These are phyloP conservation scores for Mucor irregularis DNA, from an alignment of 371 early-diverging fungal genomes.

Conservation along the genomic window DNA sequence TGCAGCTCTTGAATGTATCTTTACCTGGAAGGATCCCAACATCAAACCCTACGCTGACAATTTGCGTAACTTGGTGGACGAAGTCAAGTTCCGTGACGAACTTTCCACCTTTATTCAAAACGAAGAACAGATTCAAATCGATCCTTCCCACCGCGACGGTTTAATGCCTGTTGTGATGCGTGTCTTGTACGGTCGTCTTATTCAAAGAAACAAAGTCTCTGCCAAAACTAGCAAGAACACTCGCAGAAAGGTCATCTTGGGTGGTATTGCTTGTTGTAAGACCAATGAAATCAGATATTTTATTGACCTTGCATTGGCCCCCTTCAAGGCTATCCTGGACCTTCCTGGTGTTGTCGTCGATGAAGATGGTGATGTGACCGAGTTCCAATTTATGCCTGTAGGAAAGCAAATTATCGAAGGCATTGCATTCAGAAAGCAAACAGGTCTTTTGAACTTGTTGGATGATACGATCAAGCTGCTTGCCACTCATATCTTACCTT, in stretches of 20 bases:
- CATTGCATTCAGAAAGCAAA: constrained; percentile 67
- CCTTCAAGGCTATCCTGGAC: constrained; percentile 58
- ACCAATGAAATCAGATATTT: constrained; percentile 70
- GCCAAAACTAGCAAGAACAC: constrained; percentile 54
- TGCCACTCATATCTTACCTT: constrained; percentile 67
- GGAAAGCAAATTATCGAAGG: constrained; percentile 27
- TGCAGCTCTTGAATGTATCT: constrained; percentile 79
- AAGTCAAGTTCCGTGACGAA: constrained; percentile 88
- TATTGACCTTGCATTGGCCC: constrained; percentile 77
- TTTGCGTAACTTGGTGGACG: constrained; percentile 75
- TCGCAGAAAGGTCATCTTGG: constrained; percentile 79
- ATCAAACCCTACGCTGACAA: constrained; percentile 74
- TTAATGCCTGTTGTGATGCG: constrained; percentile 79
- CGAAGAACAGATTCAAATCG: constrained; percentile 58
- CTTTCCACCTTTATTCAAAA: constrained; percentile 74
- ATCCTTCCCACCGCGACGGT: constrained; percentile 63
- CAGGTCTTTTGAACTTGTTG: constrained; percentile 78
- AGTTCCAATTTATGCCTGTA: constrained; percentile 19
- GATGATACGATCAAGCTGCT: constrained; percentile 85
- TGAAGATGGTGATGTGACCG: constrained; percentile 11
- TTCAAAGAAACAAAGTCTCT: constrained; percentile 69
- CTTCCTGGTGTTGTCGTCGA: constrained; percentile 31
- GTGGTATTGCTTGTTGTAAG: constrained; percentile 70
- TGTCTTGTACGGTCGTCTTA: constrained; percentile 88
- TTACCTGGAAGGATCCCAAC: constrained; percentile 74